These are phyloP conservation scores for Botrytis fabae DNA, from an alignment of 2,329 filamentous ascomycete species.

Conservation along the genomic window DNA sequence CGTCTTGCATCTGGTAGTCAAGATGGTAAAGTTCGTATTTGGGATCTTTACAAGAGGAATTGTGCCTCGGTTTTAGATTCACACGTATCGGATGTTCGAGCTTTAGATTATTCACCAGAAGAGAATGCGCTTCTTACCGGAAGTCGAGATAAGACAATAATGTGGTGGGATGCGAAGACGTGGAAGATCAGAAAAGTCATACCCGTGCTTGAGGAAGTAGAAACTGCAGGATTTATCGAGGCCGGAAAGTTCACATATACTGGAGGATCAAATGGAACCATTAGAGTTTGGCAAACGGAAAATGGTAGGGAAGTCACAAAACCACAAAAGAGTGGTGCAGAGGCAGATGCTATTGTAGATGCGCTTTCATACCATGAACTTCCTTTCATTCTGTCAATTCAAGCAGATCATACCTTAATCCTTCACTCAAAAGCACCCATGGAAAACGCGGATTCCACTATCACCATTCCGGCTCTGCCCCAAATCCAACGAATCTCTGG, in stretches of 20 bases:
- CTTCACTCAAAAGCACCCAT: constrained; percentile 62
- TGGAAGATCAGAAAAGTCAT: constrained; percentile 84
- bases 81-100: constrained; percentile 92
- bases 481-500: constrained; percentile 80
- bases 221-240: constrained; percentile 77
- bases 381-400: constrained; percentile 75
- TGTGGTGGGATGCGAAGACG: constrained; percentile 82
- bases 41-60: constrained; percentile 84
- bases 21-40: constrained; percentile 88
- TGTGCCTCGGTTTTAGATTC: constrained; percentile 80
- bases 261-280: constrained; percentile 77
- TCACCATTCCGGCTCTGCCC: constrained; percentile 40
- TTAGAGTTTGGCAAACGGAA: constrained; percentile 81
- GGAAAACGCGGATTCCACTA: constrained; percentile 41
- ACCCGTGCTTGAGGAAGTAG: constrained; percentile 81
- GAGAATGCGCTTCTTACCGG: constrained; percentile 78
- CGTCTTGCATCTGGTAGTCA: constrained; percentile 88
- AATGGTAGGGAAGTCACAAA: constrained; percentile 76
- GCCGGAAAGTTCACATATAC: constrained; percentile 74
- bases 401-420: constrained; percentile 84
- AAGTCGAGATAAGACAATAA: constrained; percentile 89
- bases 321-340: constrained; percentile 63
- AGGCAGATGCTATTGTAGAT: constrained; percentile 68
- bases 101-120: constrained; percentile 74
- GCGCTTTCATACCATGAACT: constrained; percentile 66